Evolutionary conservation across 179 eudicot genomes (phyloP), one percentile per base, ranked within the genome.

Genomic region (Corrigiola litoralis): DNA sequence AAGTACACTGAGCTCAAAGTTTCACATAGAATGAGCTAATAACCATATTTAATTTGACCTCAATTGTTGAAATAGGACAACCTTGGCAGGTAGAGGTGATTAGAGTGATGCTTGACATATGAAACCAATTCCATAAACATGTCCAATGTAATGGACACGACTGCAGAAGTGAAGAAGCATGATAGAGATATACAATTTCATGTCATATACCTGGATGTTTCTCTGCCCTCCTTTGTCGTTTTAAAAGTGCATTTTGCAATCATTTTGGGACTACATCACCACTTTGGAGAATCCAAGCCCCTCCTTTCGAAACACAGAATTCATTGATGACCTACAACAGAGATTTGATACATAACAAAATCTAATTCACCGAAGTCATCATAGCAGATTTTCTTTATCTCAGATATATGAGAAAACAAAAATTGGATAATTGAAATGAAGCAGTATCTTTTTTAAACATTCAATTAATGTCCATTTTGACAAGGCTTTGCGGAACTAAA

Each of bases 261-360:
- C 61, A 68, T 36, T 38, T 67, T 42, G 86, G 77, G 52, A 68
- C 75, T 67, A 83, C 85, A 66, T 85, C 94, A 37, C 87, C 87
- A 33, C 72, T 75, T 72, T 74, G 86, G 45, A 91, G 71, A 50
- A 83, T 76, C 96, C 97, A 91, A 21, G 79, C 81, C 60, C 86
- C 81, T 42, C 85, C 84, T 58, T 82, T 75, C 11, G 87, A 76
- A 50, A 75, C 66, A 18, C 97, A 91, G 27, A 83, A 64, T 67
- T 91, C 97, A 49, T 33, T 72, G 36, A 88, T 68, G 21, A 87
- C 92, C 97, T 91, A 82, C 73, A 77, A 57, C 47, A 38, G 13
- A 40, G n/a, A 59, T 57, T 33, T 17, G 3, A 40, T 2, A 59
- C 7, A 38, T 21, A 46, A 5, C n/a, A 0, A 11, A 10, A 33